Evolutionary conservation across 768 basidiomycete species (phyloP), one percentile per base, ranked within the genome.

Genomic region (Mycena indigotica): DNA sequence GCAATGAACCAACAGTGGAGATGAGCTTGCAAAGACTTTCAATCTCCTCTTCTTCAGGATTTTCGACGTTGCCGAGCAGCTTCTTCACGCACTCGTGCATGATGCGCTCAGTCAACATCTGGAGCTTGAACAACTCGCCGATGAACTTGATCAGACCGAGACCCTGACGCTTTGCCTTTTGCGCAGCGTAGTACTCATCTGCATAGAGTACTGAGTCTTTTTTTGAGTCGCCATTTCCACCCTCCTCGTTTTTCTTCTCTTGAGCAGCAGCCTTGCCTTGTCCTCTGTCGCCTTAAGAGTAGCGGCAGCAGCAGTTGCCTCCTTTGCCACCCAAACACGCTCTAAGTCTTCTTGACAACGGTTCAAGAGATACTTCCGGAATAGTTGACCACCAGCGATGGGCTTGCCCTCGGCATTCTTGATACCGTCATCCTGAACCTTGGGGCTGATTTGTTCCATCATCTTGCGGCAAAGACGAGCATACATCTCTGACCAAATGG

Each of bases 71-170:
- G 53, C 88, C 84, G 13, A 98, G 80, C 13, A 98, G 83, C 76
- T 95, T 95, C 84, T 94, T 93, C 70, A 98, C 87, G 80, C 96
- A 99, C 74, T 94, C 91, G 78, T 95, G 91, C 92, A 98, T 99
- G 77, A 98, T 96, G 65, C 93, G 88, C 77, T 94, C 93, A 48
- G 94, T 95, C 53, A 98, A 79, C 94, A 98, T 97, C 75, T 92
- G 91, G n/a, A 99, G 80, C 77, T 98, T 98, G 88, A 94, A 99
- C 53, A 98, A 79, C 76, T 99, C 96, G 62, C 96, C 95, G 62
- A 98, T 98, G 77, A 99, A 95, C 73, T 91, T 93, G 78, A 98
- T 94, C 65, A 99, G 84, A 79, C 96, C 94, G 15, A 98, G 87
- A 72, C 96, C 95, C 61, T 93, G 91, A 59, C 95, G 91, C 78